Base-by-base conservation (phyloP, 768 basidiomycete genomes). In the Pisolithus albus region DNA sequence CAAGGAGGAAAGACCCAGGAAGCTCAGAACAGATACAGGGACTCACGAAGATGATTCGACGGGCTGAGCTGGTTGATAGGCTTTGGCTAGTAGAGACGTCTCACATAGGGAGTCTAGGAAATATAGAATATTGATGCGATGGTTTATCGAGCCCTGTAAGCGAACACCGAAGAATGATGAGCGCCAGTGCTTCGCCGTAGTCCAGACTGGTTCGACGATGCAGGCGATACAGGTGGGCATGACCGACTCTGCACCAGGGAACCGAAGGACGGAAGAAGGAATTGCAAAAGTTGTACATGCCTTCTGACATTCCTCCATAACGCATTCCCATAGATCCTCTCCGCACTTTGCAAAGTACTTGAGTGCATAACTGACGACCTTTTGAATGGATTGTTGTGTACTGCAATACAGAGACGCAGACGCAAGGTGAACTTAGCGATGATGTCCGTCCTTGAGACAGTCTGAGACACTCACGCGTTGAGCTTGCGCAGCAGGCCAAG, bases 261-360 rank as follows among this genome's bases (percentile, higher is more conserved):
- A 15, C 43, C 11, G 24, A 10, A 10, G 30, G 34, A 4, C 26
- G 15, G 24, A 45, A 6, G 24, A 24, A 13, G 43, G 26, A 24
- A 41, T 19, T 3, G 40, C 18, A 5, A 41, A 8, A 7, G 40
- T 19, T 19, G 2, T 16, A 21, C 43, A 10, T 52, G 86, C 92
- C 78, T 92, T 94, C 64, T 88, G 83, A 56, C 86, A 91, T 70
- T 94, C 90, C 63, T 95, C 92, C 23, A 92, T 69, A 37, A 95
- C 79, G 59, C 92, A 94, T 59, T 94, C 92, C 93, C 92, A 95
- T 10, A 95, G 67, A 66, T 96, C 92, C 60, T 95, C 92, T 6
- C 89, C 92, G 51, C 91, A 93, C 51, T 79, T 79, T 5, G 84
- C 74, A 49, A 86, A 92, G 61, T 88, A 84, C 65, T 92, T 92